These are phyloP conservation scores for Neofusicoccum parvum DNA, from an alignment of 2,329 filamentous ascomycete species.

Conservation along the genomic window DNA sequence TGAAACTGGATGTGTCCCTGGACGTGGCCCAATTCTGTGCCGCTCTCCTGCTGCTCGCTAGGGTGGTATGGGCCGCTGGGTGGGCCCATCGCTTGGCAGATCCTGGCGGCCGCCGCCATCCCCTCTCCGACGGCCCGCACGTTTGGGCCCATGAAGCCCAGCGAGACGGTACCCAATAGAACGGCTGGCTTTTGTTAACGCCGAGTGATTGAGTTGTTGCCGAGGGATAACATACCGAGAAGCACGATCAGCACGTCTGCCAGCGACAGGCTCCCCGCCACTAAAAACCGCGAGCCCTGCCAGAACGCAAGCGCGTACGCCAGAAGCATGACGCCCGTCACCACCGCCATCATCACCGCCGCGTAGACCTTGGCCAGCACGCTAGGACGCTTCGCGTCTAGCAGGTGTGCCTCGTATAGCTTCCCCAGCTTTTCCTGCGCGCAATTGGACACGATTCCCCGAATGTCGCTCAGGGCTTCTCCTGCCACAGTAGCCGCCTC, in stretches of 20 bases:
- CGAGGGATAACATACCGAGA: slow-evolving; percentile 49
- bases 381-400: background rate
- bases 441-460: background rate
- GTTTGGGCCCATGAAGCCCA: slow-evolving; percentile 59
- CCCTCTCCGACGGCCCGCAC: slow-evolving; percentile 82
- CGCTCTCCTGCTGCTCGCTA: background rate
- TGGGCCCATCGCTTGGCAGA: slow-evolving; percentile 76
- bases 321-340: slow-evolving; percentile 7
- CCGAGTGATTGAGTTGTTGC: too few species aligned
- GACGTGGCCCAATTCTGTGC: background rate
- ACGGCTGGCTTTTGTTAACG: background rate
- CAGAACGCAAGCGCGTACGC: slow-evolving; percentile 16
- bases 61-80: background rate
- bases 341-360: slow-evolving; percentile 7
- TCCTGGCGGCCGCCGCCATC: slow-evolving; percentile 83
- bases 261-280: slow-evolving; percentile 58
- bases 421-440: background rate
- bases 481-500: slow-evolving; percentile 38
- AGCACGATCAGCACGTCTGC: slow-evolving; percentile 80
- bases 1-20: slow-evolving; percentile 66
- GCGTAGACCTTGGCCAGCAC: background rate
- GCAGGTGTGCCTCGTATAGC: background rate
- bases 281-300: slow-evolving; percentile 15
- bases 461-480: background rate
- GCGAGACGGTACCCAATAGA: slow-evolving; percentile 21